Conservation (phyloP, 441 rosid genomes). For the Gossypium davidsonii region DNA sequence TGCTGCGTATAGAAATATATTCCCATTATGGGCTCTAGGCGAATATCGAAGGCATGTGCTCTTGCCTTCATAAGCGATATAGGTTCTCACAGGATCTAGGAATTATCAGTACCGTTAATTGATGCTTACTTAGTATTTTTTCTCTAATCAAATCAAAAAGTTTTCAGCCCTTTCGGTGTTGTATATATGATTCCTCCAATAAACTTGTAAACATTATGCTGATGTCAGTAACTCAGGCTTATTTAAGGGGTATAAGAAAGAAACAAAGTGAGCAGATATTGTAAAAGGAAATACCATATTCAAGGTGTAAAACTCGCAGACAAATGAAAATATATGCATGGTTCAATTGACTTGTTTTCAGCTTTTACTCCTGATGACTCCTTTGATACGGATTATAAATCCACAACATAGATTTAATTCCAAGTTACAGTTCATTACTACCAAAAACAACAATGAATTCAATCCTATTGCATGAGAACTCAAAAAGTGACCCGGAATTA, state of each 20-base stretch:
- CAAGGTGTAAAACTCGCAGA: neutral
- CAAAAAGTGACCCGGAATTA: neutral
- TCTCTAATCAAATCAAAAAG: neutral
- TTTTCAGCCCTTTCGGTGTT: neutral
- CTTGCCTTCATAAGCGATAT: neutral
- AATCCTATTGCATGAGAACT: neutral
- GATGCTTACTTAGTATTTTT: neutral
- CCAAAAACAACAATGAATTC: neutral
- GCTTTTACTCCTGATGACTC: neutral
- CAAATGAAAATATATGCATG: neutral
- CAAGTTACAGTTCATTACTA: neutral
- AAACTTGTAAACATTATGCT: neutral
- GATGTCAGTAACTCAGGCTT: neutral
- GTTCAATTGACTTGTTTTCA: neutral
- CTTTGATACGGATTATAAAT: neutral
- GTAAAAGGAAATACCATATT: neutral
- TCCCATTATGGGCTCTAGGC: constrained; percentile 9
- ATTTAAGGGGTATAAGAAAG: neutral
- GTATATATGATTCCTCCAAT: neutral
- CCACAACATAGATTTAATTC: neutral
- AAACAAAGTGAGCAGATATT: neutral
- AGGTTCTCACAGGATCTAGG: neutral
- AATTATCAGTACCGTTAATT: neutral
- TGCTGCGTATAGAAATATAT: constrained; percentile 9
- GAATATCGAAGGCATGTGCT: constrained; percentile 7